Evolutionary conservation across 2,329 filamentous ascomycete genomes (phyloP), one percentile per base, ranked within the genome.

Genomic region (Aureobasidium mangrovei): DNA sequence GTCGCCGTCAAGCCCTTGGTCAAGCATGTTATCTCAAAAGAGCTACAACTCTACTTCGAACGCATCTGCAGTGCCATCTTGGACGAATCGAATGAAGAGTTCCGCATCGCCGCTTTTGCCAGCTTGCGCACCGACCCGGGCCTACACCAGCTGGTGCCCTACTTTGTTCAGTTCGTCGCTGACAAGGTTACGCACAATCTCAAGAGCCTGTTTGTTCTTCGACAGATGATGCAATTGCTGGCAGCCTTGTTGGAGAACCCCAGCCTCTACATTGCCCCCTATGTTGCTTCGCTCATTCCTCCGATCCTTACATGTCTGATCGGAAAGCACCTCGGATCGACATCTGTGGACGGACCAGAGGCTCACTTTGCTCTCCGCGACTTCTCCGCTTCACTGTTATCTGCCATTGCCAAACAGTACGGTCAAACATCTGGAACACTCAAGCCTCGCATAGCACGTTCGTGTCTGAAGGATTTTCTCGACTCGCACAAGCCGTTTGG

Each of bases 41-140:
- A 98, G 72, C 82, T 97, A 26, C 90, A 95, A 59, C 81, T 97
- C 33, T 96, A 96, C 74, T 98, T 97, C 66, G 90, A 96, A 67
- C 95, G 95, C 70, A 89, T 97, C 56, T 91, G 90, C 68, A 81
- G 81, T 48, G 91, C 93, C 8, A 80, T 98, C 44, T 79, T 96
- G 57, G 89, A 97, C 69, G 88, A 94, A 61, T 84, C 83, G 49
- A 88, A 88, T 10, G 90, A 95, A 59, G 86, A 94, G 59, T 84
- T 95, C 66, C 85, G 91, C 52, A 82, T 86, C 47, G 90, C 93
- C 0, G 93, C 89, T 0, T 79, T 96, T 33, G 85, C 88, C 51
- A 94, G 88, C 28, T 81, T 98, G 27, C 80, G 85, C 47, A 86
- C 89, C 55, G 93, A 98, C 65, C 90, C 93, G 0, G 91, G 91